Base-by-base conservation (phyloP, 2,329 filamentous ascomycete species). In the Tothia fuscella region DNA sequence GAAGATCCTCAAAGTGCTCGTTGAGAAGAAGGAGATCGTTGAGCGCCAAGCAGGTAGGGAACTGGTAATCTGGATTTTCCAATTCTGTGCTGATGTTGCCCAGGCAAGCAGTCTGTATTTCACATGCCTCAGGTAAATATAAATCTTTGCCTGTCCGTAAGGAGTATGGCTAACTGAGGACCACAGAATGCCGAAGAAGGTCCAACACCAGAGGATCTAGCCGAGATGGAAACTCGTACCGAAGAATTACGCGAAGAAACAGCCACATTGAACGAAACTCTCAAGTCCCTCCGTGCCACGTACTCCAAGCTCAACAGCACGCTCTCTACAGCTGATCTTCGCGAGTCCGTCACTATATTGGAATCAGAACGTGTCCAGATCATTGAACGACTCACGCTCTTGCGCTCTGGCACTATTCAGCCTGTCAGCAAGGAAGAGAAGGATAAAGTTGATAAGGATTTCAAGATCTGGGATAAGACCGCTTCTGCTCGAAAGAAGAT, bases 101-200 rank as follows among this genome's bases (percentile, higher is more conserved):
- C 46, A 73, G 74, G 75, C 16, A 79, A 78, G 57, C 74, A 78
- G 50, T 62, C 67, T 29, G 74, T 79, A 45, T 79, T 78, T 53
- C 75, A 79, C 55, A 63, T 67, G 26, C 48, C 64, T 5, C 66
- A 69, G 54, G 66, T 67, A 51, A 24, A 6, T 37, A 21, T 14
- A 12, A 7, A 9, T 19, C 17, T 35, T n/a, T 14, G 22, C 21
- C 44, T 37, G 38, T 35, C 14, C 13, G 10, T 10, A n/a, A 28
- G 13, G 38, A 25, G 30, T 22, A 16, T 7, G 32, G 22, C 20
- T 10, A 5, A n/a, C 30, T 33, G 17, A 31, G 4, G n/a, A 3
- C 36, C 5, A 21, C 13, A 19, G 2, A 64, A 72, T 42, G 60
- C 69, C 28, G 56, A 63, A 12, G 66, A 73, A 30, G 62, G 66